These are phyloP conservation scores for Microsporum canis DNA, from an alignment of 2,329 filamentous ascomycete genomes.

Conservation along the genomic window DNA sequence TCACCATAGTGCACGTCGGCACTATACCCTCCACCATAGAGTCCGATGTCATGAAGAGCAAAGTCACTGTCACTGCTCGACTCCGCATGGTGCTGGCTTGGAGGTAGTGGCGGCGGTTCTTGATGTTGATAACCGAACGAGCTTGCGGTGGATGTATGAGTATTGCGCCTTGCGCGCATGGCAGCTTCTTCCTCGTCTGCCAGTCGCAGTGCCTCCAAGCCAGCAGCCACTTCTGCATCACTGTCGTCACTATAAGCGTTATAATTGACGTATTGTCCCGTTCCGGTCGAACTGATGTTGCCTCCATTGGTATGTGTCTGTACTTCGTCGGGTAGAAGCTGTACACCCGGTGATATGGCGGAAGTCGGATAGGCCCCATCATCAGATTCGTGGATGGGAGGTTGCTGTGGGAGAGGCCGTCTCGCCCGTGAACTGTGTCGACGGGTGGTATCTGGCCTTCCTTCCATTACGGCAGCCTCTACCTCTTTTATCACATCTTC, in stretches of 20 bases:
- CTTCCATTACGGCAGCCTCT: conserved; percentile 40
- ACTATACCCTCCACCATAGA: conserved; percentile 61
- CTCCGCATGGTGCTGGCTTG: conserved; percentile 13
- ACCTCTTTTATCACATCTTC: conserved; percentile 50
- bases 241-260: conserved; percentile 58
- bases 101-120: conserved; percentile 16
- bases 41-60: conserved; percentile 58
- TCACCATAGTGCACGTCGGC: conserved; percentile 51
- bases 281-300: conserved; percentile 35
- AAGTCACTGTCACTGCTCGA: conserved; percentile 61
- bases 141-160: conserved; percentile 41
- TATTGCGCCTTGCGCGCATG: conserved; percentile 49
- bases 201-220: conserved; percentile 69
- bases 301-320: conserved; percentile 41
- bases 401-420: conserved; percentile 17
- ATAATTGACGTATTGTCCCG: conserved; percentile 37
- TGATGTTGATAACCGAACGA: conserved; percentile 32
- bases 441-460: conserved; percentile 17
- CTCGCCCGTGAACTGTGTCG: conserved; percentile 21
- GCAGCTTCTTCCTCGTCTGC: conserved; percentile 66
- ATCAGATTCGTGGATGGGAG: conserved; percentile 13
- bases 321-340: conserved; percentile 33
- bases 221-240: conserved; percentile 76
- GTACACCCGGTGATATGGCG: conserved; percentile 20
- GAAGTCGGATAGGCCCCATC: conserved; percentile 16